Base-by-base conservation (phyloP, 805 yeast species). In the Kodamaea lidongshanica region DNA sequence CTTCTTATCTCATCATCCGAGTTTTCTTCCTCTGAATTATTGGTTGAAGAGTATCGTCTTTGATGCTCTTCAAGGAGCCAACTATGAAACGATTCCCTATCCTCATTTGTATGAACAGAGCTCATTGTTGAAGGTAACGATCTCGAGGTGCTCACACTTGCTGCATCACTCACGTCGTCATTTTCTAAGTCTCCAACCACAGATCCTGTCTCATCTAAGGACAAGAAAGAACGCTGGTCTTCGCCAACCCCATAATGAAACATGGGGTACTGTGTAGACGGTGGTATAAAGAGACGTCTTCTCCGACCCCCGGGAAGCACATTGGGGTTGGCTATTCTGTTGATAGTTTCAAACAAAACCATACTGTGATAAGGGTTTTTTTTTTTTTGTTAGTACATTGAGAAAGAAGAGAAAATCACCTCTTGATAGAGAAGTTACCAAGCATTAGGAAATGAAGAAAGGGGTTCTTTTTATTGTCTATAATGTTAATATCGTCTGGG, bases 11-110 rank as follows among this genome's bases (percentile, higher is more conserved):
- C 12, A 5, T 8, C 26, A 7, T 31, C 23, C 11, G 16, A 19
- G 16, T 26, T 19, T 5, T 26, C 27, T 2, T 19, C 34, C 8
- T 32, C 35, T 4, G 35, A 32, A 21, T 32, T 32, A 10, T 11
- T 16, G 8, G 36, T 35, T 3, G 54, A 52, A n/a, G 47, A 39
- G 32, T 57, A 56, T 18, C 64, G 37, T 18, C 69, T 39, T 30
- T 58, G 67, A 37, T 55, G 65, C 38, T 63, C 69, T 38, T 63
- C 70, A 6, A 60, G 35, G 13, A 65, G 43, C 70, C 70, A 65
- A 28, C 60, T 54, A 33, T 56, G 65, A 33, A 63, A 65, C 6
- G 66, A 56, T 30, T 54, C 65, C 31, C 53, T 61, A 38, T 61
- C 65, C 12, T 52, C 61, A 12, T 44, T 48, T 5, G 56, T 52